Base-by-base conservation (phyloP, 2,329 filamentous ascomycete species). In the Phoma sp. region DNA sequence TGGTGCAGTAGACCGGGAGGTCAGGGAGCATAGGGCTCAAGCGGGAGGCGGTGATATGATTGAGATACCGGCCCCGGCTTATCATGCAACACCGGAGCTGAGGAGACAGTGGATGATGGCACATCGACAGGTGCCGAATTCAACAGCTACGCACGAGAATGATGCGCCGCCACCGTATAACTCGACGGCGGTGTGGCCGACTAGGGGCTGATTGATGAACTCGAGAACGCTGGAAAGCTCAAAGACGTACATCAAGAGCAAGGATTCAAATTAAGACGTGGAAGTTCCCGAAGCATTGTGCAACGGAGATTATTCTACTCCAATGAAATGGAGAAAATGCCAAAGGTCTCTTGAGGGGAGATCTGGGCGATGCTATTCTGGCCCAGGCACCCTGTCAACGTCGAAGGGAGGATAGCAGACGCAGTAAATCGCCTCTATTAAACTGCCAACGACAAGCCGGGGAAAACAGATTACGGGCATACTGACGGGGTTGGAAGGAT, bases 111-210 rank as follows among this genome's bases (percentile, higher is more conserved):
- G 26, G 28, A 6, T 43, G 4, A 18, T 25, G 4, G 26, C 17
- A 11, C 42, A 38, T 23, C 42, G 21, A 28, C 18, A 43, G 5
- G 14, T 39, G 15, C n/a, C 21, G 1, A 14, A 11, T 4, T 15
- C 25, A n/a, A 15, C 36, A 17, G n/a, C n/a, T 10, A 15, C 32
- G 5, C 23, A 25, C 17, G 25, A 17, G 15, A 20, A 14, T 9
- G 47, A 52, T 28, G 30, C 30, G 20, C 40, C 48, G 9, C 48
- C 48, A 5, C 40, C 50, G 3, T 53, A 53, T 20, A 25, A 47
- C 18, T 43, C 50, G 7, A n/a, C 30, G 4, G 43, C 43, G 6
- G 43, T 53, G 11, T 53, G 50, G 49, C 30, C 49, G 17, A 32
- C 20, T 18, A 36, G 36, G 17, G 12, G 9, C 12, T 39, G 15